These are phyloP conservation scores for Thamnidium elegans DNA, from an alignment of 192 early-diverging fungal species.

Conservation along the genomic window DNA sequence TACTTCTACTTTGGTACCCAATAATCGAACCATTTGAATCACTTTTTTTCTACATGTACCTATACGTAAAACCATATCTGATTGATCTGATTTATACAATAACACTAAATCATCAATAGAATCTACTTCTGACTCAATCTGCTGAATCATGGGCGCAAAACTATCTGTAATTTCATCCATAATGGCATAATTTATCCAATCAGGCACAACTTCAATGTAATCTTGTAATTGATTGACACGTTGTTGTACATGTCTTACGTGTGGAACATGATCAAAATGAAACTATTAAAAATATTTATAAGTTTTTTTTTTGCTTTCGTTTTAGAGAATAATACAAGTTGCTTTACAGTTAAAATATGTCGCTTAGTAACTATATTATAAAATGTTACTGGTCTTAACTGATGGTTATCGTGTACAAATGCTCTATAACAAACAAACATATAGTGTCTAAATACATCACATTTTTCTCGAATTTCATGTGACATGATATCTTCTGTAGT, in stretches of 20 bases:
- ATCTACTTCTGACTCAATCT: slow-evolving; percentile 72
- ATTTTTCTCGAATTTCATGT: slow-evolving; percentile 87
- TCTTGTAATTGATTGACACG: slow-evolving; percentile 55
- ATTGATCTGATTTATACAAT: slow-evolving; percentile 45
- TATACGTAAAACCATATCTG: slow-evolving; percentile 67
- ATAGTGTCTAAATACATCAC: slow-evolving; percentile 83
- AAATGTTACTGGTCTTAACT: slow-evolving; percentile 60
- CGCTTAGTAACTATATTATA: slow-evolving; percentile 67
- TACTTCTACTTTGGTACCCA: slow-evolving; percentile 68
- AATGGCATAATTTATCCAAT: slow-evolving; percentile 74
- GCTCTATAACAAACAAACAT: slow-evolving; percentile 86
- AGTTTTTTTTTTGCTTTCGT: too few relatives aligned
- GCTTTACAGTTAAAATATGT: slow-evolving; percentile 59
- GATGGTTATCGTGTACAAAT: slow-evolving; percentile 64
- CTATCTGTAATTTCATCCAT: slow-evolving; percentile 79
- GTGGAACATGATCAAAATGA: slow-evolving; percentile 50
- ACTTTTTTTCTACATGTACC: slow-evolving; percentile 71
- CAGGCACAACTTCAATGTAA: slow-evolving; percentile 33
- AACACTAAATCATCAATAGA: slow-evolving; percentile 71
- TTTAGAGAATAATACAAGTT: too few relatives aligned
- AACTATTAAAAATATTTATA: too few relatives aligned
- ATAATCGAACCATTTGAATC: slow-evolving; percentile 61
- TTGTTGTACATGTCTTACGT: slow-evolving; percentile 54
- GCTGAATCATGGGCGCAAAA: slow-evolving; percentile 59
- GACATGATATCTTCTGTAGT: slow-evolving; percentile 86